Conservation (phyloP, 352 stramenopile genomes). For the Thraustotheca clavata region DNA sequence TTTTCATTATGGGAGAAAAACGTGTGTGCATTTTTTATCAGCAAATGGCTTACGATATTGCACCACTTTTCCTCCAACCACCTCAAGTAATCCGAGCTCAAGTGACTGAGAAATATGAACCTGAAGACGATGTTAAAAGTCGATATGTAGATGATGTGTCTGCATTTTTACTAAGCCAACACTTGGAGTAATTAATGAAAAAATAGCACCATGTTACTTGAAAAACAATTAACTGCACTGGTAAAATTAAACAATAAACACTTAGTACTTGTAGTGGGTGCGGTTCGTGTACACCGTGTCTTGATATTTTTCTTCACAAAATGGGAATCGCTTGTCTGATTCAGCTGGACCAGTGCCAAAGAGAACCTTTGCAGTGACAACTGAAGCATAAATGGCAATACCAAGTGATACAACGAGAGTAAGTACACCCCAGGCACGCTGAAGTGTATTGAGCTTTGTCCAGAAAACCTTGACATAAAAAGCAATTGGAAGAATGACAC, state of each 20-base stretch:
- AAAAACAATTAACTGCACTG: too few relatives aligned
- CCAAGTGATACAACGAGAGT: slow-evolving; percentile 13
- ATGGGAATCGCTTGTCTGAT: background rate
- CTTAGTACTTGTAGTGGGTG: background rate
- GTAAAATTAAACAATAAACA: too few relatives aligned
- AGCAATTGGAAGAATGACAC: slow-evolving; percentile 26
- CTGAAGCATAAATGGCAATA: slow-evolving; percentile 16
- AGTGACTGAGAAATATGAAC: slow-evolving; percentile 58
- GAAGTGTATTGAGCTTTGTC: slow-evolving; percentile 18
- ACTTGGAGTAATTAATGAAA: background rate
- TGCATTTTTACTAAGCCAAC: slow-evolving; percentile 57
- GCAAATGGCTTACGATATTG: slow-evolving; percentile 69
- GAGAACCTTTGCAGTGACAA: slow-evolving; percentile 10
- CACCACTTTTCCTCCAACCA: slow-evolving; percentile 73
- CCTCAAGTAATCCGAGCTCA: slow-evolving; percentile 51
- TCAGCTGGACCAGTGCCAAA: too few relatives aligned
- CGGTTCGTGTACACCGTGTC: background rate
- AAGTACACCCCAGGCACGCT: slow-evolving; percentile 14
- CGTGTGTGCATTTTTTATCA: slow-evolving; percentile 80
- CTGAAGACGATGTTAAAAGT: slow-evolving; percentile 70
- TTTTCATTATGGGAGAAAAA: slow-evolving; percentile 86
- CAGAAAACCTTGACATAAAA: slow-evolving; percentile 31
- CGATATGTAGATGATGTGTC: slow-evolving; percentile 84
- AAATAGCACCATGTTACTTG: too few relatives aligned
- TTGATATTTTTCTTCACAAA: background rate